A percentile compares a stretch with the other conserved stretches of the same genome.
These are phyloP conservation scores for Kwoniella sp. DNA, from an alignment of 768 basidiomycete species.

Conservation along the genomic window DNA sequence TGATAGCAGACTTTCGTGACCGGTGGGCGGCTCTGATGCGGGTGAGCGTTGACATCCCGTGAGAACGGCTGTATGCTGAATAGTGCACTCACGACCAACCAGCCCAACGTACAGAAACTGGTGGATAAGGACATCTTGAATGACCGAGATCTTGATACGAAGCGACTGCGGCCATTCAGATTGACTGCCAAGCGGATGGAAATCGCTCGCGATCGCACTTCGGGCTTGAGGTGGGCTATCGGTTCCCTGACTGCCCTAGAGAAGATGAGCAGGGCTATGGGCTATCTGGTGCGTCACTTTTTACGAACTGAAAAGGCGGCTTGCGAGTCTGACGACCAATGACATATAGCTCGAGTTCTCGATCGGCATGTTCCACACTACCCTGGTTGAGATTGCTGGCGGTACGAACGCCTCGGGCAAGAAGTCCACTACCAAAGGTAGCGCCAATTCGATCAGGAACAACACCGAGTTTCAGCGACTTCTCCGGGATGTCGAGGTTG, in stretches of 20 bases:
- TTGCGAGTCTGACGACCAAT: neutral
- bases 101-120: slow-evolving; percentile 44
- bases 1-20: slow-evolving; percentile 64
- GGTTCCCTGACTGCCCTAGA: slow-evolving; percentile 56
- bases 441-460: slow-evolving; percentile 35
- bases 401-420: slow-evolving; percentile 50
- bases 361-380: slow-evolving; percentile 68
- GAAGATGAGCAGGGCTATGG: slow-evolving; percentile 73
- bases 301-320: neutral
- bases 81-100: too few relatives aligned
- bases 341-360: slow-evolving; percentile 74
- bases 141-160: slow-evolving; percentile 54
- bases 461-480: slow-evolving; percentile 61
- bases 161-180: slow-evolving; percentile 62
- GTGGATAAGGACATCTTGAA: slow-evolving; percentile 40
- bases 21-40: slow-evolving; percentile 69
- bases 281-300: slow-evolving; percentile 57
- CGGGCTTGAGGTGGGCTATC: slow-evolving; percentile 56
- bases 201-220: slow-evolving; percentile 48
- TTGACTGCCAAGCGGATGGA: slow-evolving; percentile 37
- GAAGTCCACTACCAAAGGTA: slow-evolving; percentile 32
- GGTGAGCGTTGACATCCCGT: slow-evolving; percentile 56
- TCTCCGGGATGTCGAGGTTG: slow-evolving; percentile 64
- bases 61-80: too few relatives aligned
- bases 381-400: slow-evolving; percentile 57